Percentiles rank a stretch among this genome's conserved stretches.
Evolutionary conservation across 768 basidiomycete genomes (phyloP).

Genomic region (Ramaria sp.): DNA sequence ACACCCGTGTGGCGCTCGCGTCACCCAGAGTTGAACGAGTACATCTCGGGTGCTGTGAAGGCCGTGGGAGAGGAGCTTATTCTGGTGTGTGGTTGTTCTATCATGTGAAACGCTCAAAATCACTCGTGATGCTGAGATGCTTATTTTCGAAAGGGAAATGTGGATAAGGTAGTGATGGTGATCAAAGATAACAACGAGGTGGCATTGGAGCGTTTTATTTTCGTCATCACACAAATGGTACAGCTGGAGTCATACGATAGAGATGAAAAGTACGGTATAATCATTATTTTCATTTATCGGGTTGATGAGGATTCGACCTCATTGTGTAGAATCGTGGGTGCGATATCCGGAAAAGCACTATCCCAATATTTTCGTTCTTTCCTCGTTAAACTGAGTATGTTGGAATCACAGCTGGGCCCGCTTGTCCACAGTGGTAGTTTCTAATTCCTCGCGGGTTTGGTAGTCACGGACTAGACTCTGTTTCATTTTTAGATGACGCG

Average conservation of each 20-base stretch:
- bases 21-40: constrained; percentile 81
- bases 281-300: no score
- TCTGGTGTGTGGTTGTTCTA: constrained; percentile 28
- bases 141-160: constrained; percentile 43
- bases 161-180: constrained; percentile 72
- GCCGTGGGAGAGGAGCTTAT: constrained; percentile 71
- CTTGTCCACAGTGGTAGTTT: constrained; percentile 37
- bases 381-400: constrained; percentile 67
- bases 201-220: constrained; percentile 83
- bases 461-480: not conserved
- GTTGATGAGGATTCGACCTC: not conserved
- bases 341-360: constrained; percentile 52
- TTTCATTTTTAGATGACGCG: constrained; percentile 38
- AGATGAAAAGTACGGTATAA: constrained; percentile 58
- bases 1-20: constrained; percentile 86
- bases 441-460: not conserved
- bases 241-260: constrained; percentile 58
- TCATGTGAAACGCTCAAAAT: not conserved
- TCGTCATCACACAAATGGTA: constrained; percentile 77
- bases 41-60: constrained; percentile 80
- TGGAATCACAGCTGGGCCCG: constrained; percentile 59
- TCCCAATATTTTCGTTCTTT: constrained; percentile 76
- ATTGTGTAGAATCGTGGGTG: constrained; percentile 50
- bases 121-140: not conserved
- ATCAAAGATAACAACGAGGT: constrained; percentile 75